phyloP scores from a whole-genome alignment of 148 eudicot species.

The Vaccinium myrtillus region DNA sequence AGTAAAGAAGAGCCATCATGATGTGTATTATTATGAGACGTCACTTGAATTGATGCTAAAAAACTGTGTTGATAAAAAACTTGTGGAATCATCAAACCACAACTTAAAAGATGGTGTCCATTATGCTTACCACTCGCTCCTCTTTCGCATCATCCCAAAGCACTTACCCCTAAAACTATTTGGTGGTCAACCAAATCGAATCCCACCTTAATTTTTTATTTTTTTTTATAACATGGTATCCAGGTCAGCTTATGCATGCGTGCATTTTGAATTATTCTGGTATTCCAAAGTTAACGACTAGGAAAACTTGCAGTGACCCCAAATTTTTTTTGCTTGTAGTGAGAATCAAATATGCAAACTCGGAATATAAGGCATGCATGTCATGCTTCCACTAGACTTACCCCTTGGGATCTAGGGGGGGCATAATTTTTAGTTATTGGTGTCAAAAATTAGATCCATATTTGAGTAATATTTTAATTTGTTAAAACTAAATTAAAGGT shows the following conservation, averaged over 20 bases:
- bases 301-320: background rate
- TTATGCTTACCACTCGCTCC: slow-evolving; percentile 2
- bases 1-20: background rate
- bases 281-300: background rate
- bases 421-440: too few species aligned
- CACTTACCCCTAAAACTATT: slow-evolving; percentile 10
- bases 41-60: background rate
- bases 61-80: background rate
- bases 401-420: background rate
- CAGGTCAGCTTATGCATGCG: background rate
- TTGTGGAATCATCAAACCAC: background rate
- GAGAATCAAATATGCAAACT: background rate
- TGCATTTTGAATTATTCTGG: background rate
- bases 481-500: too few species aligned
- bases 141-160: slow-evolving; percentile 10
- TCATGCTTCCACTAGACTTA: background rate
- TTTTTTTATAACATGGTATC: background rate
- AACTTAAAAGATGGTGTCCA: slow-evolving; percentile 19
- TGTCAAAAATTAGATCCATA: too few species aligned
- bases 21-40: background rate
- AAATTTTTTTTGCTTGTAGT: background rate
- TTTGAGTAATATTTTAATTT: too few species aligned
- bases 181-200: slow-evolving; percentile 2
- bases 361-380: background rate
- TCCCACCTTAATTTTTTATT: background rate